These are phyloP conservation scores for Apiospora marii DNA, from an alignment of 2,329 filamentous ascomycete genomes.

Conservation along the genomic window DNA sequence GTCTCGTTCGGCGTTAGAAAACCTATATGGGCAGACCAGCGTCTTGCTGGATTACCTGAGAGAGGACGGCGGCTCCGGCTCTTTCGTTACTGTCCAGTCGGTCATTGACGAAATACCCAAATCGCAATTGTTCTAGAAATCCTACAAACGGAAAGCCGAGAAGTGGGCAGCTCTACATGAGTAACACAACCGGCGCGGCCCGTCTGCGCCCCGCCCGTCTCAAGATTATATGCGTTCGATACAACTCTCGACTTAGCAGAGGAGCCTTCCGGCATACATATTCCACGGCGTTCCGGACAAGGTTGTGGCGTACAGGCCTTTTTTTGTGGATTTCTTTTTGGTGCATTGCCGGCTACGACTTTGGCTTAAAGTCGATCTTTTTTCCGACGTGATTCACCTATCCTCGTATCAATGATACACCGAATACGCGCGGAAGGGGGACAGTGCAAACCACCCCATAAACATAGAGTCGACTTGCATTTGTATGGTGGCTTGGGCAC, in stretches of 20 bases:
- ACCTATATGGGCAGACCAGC: slow-evolving; percentile 84
- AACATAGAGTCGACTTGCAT: neutral
- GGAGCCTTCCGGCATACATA: neutral
- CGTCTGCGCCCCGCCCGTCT: neutral
- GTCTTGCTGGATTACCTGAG: slow-evolving; percentile 85
- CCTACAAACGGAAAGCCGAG: neutral
- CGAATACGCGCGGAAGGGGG: neutral
- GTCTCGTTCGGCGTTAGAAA: slow-evolving; percentile 84
- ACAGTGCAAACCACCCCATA: neutral
- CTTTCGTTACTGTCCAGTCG: slow-evolving; percentile 74
- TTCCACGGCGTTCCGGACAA: slow-evolving; percentile 7
- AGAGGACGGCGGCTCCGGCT: slow-evolving; percentile 79
- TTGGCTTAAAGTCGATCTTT: neutral
- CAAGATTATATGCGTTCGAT: neutral
- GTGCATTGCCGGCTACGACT: neutral
- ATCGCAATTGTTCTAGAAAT: slow-evolving; percentile 43
- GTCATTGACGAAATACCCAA: slow-evolving; percentile 57
- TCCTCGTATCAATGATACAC: neutral
- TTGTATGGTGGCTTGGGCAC: neutral
- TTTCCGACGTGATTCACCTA: neutral
- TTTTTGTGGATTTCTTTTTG: neutral
- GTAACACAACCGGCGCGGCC: neutral
- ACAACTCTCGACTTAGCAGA: neutral
- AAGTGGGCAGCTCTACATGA: neutral
- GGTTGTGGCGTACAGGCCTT: neutral